Evolutionary conservation across 306 rosid genomes (phyloP).

Genomic region (Acacia melanoxylon): DNA sequence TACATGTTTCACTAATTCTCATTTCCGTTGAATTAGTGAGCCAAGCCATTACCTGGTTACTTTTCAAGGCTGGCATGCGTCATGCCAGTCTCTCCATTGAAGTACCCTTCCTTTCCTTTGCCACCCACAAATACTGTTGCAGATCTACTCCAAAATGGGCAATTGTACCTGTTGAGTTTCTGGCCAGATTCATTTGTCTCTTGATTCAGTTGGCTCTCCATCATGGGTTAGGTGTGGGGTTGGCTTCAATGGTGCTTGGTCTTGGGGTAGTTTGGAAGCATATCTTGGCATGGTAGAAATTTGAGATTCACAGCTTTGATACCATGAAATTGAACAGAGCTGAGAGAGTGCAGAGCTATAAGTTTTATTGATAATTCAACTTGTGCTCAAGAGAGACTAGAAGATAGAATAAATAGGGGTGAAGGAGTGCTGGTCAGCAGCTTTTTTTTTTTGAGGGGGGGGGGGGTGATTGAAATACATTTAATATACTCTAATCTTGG

Average conservation of each 20-base stretch:
- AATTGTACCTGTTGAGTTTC: neutral
- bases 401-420: neutral
- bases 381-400: neutral
- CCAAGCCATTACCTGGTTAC: neutral
- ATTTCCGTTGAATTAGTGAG: neutral
- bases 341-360: neutral
- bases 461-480: no score
- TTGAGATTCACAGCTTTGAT: neutral
- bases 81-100: neutral
- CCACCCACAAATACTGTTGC: neutral
- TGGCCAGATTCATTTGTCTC: neutral
- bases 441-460: no score
- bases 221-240: neutral
- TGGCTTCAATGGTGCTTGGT: neutral
- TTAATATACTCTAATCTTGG: no score
- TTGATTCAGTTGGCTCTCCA: neutral
- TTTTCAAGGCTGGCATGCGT: neutral
- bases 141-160: neutral
- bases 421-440: neutral
- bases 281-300: neutral
- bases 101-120: neutral
- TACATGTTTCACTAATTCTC: neutral
- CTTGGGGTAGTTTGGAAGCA: neutral
- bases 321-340: neutral
- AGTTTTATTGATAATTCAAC: neutral